phyloP scores from a whole-genome alignment of 495 filamentous ascomycete species.

The Neurospora africana region DNA sequence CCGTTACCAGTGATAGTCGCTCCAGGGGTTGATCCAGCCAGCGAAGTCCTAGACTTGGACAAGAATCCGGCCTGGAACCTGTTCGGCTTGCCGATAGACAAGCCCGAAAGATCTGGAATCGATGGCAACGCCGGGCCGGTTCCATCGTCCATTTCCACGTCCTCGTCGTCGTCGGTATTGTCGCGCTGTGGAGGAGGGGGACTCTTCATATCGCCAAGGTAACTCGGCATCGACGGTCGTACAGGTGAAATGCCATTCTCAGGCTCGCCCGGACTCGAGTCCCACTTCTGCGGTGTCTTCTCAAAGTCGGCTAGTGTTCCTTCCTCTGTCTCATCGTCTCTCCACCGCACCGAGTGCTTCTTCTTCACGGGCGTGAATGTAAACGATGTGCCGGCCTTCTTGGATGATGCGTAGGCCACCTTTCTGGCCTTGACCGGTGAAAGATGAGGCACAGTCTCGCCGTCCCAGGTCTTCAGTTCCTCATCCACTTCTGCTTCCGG shows the following conservation, averaged over 20 bases:
- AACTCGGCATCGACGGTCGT: conserved; percentile 27
- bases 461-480: not conserved
- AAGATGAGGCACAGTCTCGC: not conserved
- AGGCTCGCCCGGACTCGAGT: conserved; percentile 37
- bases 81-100: conserved; percentile 49
- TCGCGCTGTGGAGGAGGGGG: not conserved
- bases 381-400: conserved; percentile 5
- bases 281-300: conserved; percentile 65
- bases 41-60: conserved; percentile 44
- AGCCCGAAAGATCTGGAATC: conserved; percentile 30
- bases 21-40: not conserved
- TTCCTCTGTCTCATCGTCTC: conserved; percentile 74
- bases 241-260: conserved; percentile 14
- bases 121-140: conserved; percentile 42
- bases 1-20: conserved; percentile 1
- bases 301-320: conserved; percentile 79
- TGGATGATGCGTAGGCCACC: not conserved
- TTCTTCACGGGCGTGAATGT: conserved; percentile 74
- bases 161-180: conserved; percentile 30
- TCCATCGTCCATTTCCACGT: conserved; percentile 34
- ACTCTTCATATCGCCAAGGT: conserved; percentile 18
- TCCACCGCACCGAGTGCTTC: conserved; percentile 82
- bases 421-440: not conserved
- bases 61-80: conserved; percentile 89
- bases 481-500: not conserved